phyloP scores from a whole-genome alignment of 169 alveolate genomes.

The Eimeria sp. region DNA sequence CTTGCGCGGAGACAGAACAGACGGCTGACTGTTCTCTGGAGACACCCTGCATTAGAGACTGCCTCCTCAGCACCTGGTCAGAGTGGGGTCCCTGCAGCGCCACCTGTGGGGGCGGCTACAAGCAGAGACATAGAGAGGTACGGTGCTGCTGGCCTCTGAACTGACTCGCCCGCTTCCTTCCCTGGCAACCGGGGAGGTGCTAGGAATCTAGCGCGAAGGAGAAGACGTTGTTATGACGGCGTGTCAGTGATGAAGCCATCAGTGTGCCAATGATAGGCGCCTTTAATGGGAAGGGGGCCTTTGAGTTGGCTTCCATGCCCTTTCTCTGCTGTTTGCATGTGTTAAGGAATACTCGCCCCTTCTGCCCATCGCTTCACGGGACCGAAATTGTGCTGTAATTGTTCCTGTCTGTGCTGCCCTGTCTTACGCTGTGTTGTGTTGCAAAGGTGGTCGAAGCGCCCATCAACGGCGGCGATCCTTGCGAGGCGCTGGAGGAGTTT shows the following conservation, averaged over 20 bases:
- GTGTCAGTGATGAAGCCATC: not conserved
- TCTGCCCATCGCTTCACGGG: not conserved
- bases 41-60: constrained; percentile 67
- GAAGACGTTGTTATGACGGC: not conserved
- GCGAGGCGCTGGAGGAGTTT: constrained; percentile 81
- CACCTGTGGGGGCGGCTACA: constrained; percentile 87
- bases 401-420: not conserved
- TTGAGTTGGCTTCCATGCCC: not conserved
- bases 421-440: not conserved
- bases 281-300: not conserved
- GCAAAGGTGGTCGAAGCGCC: constrained; percentile 66
- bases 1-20: constrained; percentile 65
- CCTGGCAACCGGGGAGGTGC: not conserved
- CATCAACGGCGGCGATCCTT: constrained; percentile 81
- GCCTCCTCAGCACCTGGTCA: constrained; percentile 83
- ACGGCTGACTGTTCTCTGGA: constrained; percentile 59
- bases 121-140: constrained; percentile 57
- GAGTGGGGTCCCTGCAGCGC: constrained; percentile 87
- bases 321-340: not conserved
- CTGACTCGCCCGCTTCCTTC: not conserved
- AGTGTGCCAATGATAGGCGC: not conserved
- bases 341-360: not conserved
- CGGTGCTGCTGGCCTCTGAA: not conserved
- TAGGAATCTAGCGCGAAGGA: not conserved
- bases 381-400: not conserved